Conservation (phyloP, 2,329 filamentous ascomycete genomes). For the Graphium sp. region DNA sequence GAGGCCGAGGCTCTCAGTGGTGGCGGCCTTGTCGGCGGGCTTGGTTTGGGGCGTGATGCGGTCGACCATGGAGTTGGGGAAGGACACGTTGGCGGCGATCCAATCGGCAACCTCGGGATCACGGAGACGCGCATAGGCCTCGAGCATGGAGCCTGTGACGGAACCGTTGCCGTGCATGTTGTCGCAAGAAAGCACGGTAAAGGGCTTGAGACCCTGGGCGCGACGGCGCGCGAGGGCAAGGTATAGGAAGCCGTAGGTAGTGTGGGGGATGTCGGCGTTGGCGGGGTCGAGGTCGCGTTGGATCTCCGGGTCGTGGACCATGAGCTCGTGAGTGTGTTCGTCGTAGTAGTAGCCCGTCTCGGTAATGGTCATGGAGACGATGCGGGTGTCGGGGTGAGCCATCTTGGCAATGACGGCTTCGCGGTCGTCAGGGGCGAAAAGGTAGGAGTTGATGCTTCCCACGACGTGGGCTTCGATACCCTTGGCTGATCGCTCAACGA, state of each 20-base stretch:
- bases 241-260: conserved; percentile 34
- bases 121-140: conserved; percentile 27
- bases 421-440: conserved; percentile 32
- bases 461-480: conserved; percentile 28
- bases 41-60: conserved; percentile 34
- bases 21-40: conserved; percentile 22
- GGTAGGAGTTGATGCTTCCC: conserved; percentile 33
- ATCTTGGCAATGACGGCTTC: conserved; percentile 36
- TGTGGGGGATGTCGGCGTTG: conserved; percentile 21
- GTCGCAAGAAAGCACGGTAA: conserved; percentile 37
- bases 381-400: conserved; percentile 34
- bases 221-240: conserved; percentile 28
- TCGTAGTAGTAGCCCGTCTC: conserved; percentile 41
- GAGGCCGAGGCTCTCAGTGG: conserved; percentile 25
- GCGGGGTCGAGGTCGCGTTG: conserved; percentile 27
- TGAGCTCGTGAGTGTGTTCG: conserved; percentile 36
- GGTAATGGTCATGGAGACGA: conserved; percentile 37
- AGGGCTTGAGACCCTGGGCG: conserved; percentile 27
- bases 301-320: conserved; percentile 29
- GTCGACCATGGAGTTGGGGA: conserved; percentile 39
- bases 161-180: conserved; percentile 40
- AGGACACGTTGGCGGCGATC: conserved; percentile 27
- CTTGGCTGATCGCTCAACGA: conserved; percentile 33
- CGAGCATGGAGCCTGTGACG: conserved; percentile 33
- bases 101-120: conserved; percentile 29